Evolutionary conservation across 305 asterid species (phyloP).

Genomic region (Fraxinus floribunda): DNA sequence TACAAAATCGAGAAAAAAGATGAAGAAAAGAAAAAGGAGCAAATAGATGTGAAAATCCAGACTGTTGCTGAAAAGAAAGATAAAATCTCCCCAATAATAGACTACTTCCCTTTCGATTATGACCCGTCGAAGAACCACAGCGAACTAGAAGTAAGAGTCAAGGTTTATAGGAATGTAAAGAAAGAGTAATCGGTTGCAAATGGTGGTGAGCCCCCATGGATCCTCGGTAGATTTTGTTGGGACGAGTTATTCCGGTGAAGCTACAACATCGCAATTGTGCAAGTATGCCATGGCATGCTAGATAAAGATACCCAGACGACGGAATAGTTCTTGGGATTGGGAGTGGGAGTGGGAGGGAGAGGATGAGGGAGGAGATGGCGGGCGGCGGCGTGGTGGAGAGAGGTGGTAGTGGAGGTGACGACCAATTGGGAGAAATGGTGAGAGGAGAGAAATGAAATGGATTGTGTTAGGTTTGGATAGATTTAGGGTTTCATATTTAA

Average conservation of each 20-base stretch:
- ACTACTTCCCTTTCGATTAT: constrained; percentile 67
- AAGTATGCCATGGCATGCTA: constrained; percentile 64
- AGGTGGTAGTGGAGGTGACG: no score
- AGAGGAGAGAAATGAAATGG: no score
- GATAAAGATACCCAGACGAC: constrained; percentile 53
- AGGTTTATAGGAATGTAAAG: constrained; percentile 41
- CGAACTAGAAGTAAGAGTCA: constrained; percentile 20
- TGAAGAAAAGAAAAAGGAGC: background rate
- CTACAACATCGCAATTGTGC: constrained; percentile 61
- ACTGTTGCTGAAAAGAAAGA: constrained; percentile 39
- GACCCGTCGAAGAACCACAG: constrained; percentile 40
- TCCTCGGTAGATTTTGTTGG: constrained; percentile 69
- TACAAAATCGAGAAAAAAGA: background rate
- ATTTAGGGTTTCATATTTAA: no score
- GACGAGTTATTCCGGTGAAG: constrained; percentile 75
- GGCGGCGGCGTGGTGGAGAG: no score
- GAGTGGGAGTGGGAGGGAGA: no score
- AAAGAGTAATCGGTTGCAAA: constrained; percentile 49
- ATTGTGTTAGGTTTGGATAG: no score
- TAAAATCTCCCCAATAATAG: constrained; percentile 53
- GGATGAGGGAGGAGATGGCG: no score
- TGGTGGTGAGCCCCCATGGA: constrained; percentile 54
- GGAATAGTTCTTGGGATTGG: no score
- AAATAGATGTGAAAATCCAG: constrained; percentile 36
- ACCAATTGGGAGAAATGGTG: no score